A percentile compares a stretch with the other conserved stretches of the same genome.
phyloP scores from a whole-genome alignment of 2,329 filamentous ascomycete species.

The Didymella exigua region DNA sequence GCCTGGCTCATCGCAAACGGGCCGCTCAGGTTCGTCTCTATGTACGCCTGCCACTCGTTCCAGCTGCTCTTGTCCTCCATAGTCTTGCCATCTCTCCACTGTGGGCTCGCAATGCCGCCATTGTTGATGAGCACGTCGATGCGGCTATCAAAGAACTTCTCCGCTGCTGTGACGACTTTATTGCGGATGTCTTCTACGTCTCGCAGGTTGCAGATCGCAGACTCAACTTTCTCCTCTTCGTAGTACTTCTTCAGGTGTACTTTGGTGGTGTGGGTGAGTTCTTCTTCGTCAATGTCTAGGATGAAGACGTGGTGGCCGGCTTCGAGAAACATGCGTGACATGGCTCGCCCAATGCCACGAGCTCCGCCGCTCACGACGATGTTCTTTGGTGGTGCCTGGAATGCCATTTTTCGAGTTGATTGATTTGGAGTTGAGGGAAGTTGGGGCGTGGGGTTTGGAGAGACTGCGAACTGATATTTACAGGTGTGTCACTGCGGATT shows the following conservation, averaged over 20 bases:
- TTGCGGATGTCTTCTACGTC: constrained; percentile 50
- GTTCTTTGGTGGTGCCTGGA: constrained; percentile 32
- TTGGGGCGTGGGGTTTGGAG: not conserved
- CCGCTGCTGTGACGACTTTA: constrained; percentile 50
- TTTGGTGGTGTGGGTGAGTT: constrained; percentile 48
- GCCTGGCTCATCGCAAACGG: constrained; percentile 56
- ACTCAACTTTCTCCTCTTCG: constrained; percentile 42
- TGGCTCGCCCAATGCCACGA: constrained; percentile 55
- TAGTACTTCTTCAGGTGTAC: constrained; percentile 49
- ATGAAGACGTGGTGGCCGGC: constrained; percentile 55
- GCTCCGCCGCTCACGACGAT: constrained; percentile 52
- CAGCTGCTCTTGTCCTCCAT: constrained; percentile 53
- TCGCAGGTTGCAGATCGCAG: constrained; percentile 53
- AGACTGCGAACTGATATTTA: not conserved
- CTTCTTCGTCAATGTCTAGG: constrained; percentile 50
- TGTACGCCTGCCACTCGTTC: constrained; percentile 54
- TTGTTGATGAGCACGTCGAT: constrained; percentile 51
- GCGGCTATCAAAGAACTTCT: constrained; percentile 50
- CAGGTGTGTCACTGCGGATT: not conserved
- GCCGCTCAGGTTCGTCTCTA: constrained; percentile 56
- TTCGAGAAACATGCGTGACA: constrained; percentile 54
- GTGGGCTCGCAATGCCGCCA: constrained; percentile 44
- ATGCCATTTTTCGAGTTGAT: not conserved
- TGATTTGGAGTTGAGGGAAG: not conserved
- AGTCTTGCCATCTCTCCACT: constrained; percentile 54